Conservation (phyloP, 805 yeast genomes). For the Saturnispora dispora region DNA sequence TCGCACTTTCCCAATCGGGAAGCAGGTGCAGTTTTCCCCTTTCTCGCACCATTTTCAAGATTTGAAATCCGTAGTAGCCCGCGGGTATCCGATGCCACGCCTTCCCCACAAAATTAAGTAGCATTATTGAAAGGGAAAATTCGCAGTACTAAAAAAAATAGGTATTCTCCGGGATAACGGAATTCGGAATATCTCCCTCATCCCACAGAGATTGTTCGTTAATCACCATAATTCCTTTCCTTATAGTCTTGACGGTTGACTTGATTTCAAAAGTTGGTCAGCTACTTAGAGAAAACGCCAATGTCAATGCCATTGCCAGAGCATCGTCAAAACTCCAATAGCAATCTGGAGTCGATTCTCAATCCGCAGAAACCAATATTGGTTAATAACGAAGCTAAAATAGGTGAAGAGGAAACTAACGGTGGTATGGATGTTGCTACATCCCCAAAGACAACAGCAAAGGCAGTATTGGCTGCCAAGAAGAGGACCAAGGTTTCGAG, state of each 20-base stretch:
- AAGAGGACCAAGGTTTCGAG: conserved; percentile 67
- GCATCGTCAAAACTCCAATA: neutral
- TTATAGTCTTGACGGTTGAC: neutral
- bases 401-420: neutral
- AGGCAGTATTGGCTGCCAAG: conserved; percentile 27
- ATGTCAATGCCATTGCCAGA: neutral
- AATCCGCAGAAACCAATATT: neutral
- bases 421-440: neutral
- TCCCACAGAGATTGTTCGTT: neutral
- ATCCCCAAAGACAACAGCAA: neutral
- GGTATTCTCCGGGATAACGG: neutral
- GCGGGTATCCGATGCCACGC: neutral
- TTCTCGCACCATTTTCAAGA: neutral
- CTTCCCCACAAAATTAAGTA: neutral
- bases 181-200: neutral
- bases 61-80: neutral
- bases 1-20: too few species aligned
- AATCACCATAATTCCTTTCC: neutral
- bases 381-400: neutral
- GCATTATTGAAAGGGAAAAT: neutral
- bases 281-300: neutral
- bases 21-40: too few species aligned
- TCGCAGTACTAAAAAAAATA: neutral
- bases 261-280: neutral
- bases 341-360: neutral